Evolutionary conservation across 2,329 filamentous ascomycete genomes (phyloP), one percentile per base, ranked within the genome.

Genomic region (Ophiostoma quercus): DNA sequence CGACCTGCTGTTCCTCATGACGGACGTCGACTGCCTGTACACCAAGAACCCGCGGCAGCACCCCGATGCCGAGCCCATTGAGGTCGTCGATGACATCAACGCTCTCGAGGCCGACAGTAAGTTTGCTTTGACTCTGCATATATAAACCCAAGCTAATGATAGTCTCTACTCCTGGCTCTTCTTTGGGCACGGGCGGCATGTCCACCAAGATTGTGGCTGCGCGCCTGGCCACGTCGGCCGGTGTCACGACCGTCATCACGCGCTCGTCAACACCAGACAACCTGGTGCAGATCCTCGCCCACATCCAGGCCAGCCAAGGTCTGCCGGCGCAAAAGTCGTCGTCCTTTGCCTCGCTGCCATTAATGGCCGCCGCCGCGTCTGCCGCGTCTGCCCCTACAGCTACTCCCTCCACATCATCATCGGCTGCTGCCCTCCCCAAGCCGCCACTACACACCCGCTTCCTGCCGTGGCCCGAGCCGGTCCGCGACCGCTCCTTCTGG

Each of bases 1-100:
- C 67, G 94, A 99, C 77, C 92, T 97, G 76, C 85, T 99, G 11
- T 99, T 99, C 80, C 85, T 99, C 73, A 98, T 99, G 95, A 99
- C 95, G 0, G 95, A 99, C 77, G 95, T 99, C 66, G 95, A 99
- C 78, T 97, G 94, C 77, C 84, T 99, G 14, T 99, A 99, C 79
- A 93, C 96, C 79, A 95, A 94, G 79, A 99, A 99, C 75, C 95
- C 95, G 1, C 87, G 95, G 39, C 89, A 88, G 1, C 84, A 96
- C 75, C 88, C 92, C 0, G 91, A 97, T 76, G 95, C 95, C 9
- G 87, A 90, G 76, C 88, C 95, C 0, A 98, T 99, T 71, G 91
- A 96, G 76, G 90, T 97, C 0, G 93, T 99, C 1, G 90, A 95
- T 69, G 93, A 99, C 76, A 96, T 99, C 71, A 84, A 87, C 0